Conservation (phyloP, 2,329 filamentous ascomycete genomes). For the Microdochium trichocladiopsis region DNA sequence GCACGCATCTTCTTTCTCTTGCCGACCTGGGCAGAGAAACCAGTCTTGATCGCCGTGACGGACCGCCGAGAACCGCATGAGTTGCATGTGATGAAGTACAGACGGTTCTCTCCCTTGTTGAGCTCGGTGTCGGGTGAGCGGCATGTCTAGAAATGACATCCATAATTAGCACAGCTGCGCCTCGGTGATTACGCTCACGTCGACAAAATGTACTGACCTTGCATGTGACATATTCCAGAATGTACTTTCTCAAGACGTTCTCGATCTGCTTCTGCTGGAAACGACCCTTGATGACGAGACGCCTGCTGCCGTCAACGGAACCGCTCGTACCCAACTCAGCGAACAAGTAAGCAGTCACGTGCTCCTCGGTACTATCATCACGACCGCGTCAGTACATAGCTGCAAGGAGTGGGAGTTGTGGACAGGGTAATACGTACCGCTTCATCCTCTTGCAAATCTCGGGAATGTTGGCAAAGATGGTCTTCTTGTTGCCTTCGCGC, state of each 20-base stretch:
- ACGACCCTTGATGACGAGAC: conserved; percentile 96
- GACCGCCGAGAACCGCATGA: conserved; percentile 75
- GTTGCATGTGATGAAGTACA: conserved; percentile 98
- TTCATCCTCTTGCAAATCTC: conserved; percentile 99
- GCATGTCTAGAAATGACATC: conserved; percentile 99
- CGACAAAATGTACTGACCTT: conserved; percentile 44
- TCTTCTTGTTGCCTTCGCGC: conserved; percentile 99
- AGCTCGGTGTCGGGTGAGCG: conserved; percentile 90
- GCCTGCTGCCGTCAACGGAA: conserved; percentile 85
- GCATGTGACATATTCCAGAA: conserved; percentile 25
- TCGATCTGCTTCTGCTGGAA: conserved; percentile 99
- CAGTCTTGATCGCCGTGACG: conserved; percentile 97
- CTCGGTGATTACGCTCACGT: conserved; percentile 18
- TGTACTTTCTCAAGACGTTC: conserved; percentile 92
- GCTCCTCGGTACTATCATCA: background rate
- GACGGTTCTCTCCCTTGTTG: conserved; percentile 97
- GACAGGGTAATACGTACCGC: conserved; percentile 35
- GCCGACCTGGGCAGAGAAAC: conserved; percentile 99
- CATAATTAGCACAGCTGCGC: conserved; percentile 67
- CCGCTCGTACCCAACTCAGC: conserved; percentile 96
- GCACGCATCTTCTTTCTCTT: conserved; percentile 94
- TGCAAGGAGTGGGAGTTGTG: too few relatives aligned
- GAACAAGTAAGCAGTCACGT: conserved; percentile 40
- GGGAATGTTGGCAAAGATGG: conserved; percentile 97
- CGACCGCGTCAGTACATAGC: background rate